Conservation (phyloP, 768 basidiomycete genomes). For the Boletus reticulatus region DNA sequence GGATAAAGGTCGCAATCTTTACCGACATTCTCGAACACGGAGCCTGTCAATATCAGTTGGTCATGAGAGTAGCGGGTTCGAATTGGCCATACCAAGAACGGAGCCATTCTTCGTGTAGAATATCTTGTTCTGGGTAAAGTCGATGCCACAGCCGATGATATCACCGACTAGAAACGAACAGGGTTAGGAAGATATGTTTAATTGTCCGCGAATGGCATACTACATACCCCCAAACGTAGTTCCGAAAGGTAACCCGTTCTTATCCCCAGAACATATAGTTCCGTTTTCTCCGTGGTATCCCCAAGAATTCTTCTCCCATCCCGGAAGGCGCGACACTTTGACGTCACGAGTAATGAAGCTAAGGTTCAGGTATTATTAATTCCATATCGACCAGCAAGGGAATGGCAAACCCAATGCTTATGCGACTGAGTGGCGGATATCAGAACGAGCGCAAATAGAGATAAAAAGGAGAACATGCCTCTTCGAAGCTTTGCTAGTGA, state of each 20-base stretch:
- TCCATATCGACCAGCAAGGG: neutral
- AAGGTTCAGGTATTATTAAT: constrained; percentile 12
- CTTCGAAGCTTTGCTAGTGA: constrained; percentile 74
- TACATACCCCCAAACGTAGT: constrained; percentile 73
- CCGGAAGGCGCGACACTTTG: constrained; percentile 73
- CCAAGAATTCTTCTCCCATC: constrained; percentile 85
- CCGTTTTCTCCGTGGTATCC: constrained; percentile 94
- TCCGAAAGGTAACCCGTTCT: constrained; percentile 70
- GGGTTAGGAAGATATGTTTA: neutral
- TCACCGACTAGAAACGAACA: constrained; percentile 62
- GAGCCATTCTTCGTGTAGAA: constrained; percentile 92
- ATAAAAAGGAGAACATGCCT: constrained; percentile 49
- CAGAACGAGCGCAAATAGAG: constrained; percentile 10
- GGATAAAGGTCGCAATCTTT: constrained; percentile 72
- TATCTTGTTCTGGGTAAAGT: constrained; percentile 74
- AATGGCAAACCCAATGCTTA: constrained; percentile 70
- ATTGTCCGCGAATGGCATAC: constrained; percentile 7
- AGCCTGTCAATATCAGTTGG: constrained; percentile 39
- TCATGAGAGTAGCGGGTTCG: constrained; percentile 7
- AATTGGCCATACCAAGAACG: constrained; percentile 50
- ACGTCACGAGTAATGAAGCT: constrained; percentile 71
- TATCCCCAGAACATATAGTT: constrained; percentile 69
- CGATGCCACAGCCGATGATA: constrained; percentile 88
- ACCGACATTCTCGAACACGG: constrained; percentile 71
- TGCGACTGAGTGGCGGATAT: constrained; percentile 47